Evolutionary conservation across 176 grass and related monocot genomes (phyloP).

Genomic region (Metroxylon sagu): DNA sequence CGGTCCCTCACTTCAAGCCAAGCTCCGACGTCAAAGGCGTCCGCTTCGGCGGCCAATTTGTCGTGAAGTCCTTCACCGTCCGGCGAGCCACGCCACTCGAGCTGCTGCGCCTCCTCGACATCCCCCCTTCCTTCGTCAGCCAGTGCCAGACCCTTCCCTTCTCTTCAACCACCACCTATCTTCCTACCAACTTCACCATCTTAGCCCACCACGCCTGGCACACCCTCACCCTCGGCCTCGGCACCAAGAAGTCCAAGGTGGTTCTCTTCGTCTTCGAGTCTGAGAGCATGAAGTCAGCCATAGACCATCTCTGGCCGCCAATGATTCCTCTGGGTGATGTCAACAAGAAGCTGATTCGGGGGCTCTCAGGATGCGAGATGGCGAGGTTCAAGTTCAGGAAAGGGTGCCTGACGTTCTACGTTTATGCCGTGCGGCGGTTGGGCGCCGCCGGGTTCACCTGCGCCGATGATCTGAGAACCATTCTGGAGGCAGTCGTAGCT

Average conservation of each 20-base stretch:
- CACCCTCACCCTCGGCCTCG: slow-evolving; percentile 88
- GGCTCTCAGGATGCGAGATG: slow-evolving; percentile 84
- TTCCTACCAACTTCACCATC: slow-evolving; percentile 98
- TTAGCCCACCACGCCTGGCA: slow-evolving; percentile 97
- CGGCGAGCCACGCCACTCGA: slow-evolving; percentile 84
- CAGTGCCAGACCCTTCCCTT: slow-evolving; percentile 88
- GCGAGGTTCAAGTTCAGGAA: slow-evolving; percentile 95
- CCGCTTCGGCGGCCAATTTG: slow-evolving; percentile 85
- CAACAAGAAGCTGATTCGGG: slow-evolving; percentile 90
- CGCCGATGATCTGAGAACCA: slow-evolving; percentile 61
- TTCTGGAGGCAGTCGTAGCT: slow-evolving; percentile 60
- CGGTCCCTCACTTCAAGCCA: slow-evolving; percentile 68
- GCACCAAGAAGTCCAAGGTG: slow-evolving; percentile 94
- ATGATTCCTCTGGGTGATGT: slow-evolving; percentile 84
- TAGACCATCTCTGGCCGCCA: slow-evolving; percentile 78
- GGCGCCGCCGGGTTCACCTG: slow-evolving; percentile 78
- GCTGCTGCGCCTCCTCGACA: slow-evolving; percentile 84
- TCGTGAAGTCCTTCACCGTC: slow-evolving; percentile 95
- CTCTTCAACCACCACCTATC: slow-evolving; percentile 68
- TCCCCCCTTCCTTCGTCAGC: slow-evolving; percentile 78
- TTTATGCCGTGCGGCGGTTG: slow-evolving; percentile 75
- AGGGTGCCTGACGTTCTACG: slow-evolving; percentile 94
- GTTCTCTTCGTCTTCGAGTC: slow-evolving; percentile 93
- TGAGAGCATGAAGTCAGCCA: slow-evolving; percentile 70
- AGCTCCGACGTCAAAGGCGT: slow-evolving; percentile 79